A percentile compares a stretch with the other conserved stretches of the same genome.
Evolutionary conservation across 768 basidiomycete species (phyloP).

Genomic region (Leccinum olivaceopallidum): DNA sequence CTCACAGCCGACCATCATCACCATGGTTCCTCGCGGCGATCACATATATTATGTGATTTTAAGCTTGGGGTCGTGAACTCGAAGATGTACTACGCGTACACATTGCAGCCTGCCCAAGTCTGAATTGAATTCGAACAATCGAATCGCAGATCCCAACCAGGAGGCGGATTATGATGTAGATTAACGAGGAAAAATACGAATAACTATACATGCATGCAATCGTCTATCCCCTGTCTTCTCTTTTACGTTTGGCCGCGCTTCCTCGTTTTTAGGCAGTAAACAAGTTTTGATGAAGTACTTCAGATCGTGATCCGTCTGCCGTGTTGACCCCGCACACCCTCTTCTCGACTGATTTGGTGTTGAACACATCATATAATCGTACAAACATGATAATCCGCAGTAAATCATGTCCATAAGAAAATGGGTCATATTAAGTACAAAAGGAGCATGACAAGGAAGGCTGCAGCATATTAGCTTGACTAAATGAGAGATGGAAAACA

Average conservation of each 20-base stretch:
- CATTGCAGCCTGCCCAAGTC: neutral
- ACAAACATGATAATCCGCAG: constrained; percentile 2
- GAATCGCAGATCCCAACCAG: neutral
- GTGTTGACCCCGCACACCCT: neutral
- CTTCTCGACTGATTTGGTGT: neutral
- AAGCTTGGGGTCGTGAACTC: neutral
- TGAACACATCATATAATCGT: constrained; percentile 1
- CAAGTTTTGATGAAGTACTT: neutral
- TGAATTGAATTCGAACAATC: neutral
- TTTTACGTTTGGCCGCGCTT: neutral
- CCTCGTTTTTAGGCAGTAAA: neutral
- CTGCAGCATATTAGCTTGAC: constrained; percentile 2
- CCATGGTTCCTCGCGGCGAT: neutral
- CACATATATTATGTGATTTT: neutral
- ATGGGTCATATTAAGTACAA: neutral
- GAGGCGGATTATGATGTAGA: too few relatives aligned
- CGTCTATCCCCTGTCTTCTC: too few relatives aligned
- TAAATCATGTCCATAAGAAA: neutral
- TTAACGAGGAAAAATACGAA: neutral
- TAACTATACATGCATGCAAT: neutral
- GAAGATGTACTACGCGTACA: neutral
- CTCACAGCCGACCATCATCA: neutral
- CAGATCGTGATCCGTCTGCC: neutral
- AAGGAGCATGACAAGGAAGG: neutral
- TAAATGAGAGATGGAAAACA: neutral